Evolutionary conservation across 352 stramenopile species (phyloP).

Genomic region (Phytophthora uliginosa): DNA sequence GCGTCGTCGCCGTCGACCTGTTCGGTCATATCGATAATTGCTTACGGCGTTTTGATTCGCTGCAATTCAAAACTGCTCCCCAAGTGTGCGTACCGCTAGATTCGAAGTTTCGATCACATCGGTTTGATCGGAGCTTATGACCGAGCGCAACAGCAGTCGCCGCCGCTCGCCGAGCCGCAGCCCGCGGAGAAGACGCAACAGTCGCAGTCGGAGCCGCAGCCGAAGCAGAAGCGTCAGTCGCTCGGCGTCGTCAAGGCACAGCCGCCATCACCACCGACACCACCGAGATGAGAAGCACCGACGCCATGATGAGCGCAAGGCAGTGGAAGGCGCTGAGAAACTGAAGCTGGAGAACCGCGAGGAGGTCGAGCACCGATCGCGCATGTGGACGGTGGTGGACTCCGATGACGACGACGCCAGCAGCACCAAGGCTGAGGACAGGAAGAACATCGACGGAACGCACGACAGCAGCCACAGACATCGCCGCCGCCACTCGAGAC

Average conservation of each 20-base stretch:
- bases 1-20: not conserved
- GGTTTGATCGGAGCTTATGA: not conserved
- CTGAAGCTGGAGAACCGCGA: constrained; percentile 48
- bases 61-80: constrained; percentile 5
- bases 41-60: constrained; percentile 19
- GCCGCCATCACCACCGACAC: constrained; percentile 14
- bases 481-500: constrained; percentile 26
- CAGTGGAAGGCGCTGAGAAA: constrained; percentile 19
- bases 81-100: constrained; percentile 2
- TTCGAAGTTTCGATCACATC: not conserved
- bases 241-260: constrained; percentile 37
- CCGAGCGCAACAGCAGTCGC: constrained; percentile 24
- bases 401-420: constrained; percentile 24
- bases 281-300: constrained; percentile 18
- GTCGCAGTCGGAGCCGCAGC: constrained; percentile 16
- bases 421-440: constrained; percentile 5
- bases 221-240: constrained; percentile 21
- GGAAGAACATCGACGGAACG: constrained; percentile 5
- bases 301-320: not conserved
- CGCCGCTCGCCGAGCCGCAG: constrained; percentile 37
- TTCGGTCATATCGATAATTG: constrained; percentile 25
- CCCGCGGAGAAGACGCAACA: constrained; percentile 15
- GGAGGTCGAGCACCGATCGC: constrained; percentile 45
- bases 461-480: constrained; percentile 13
- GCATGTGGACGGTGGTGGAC: constrained; percentile 59